Base-by-base conservation (phyloP, 768 basidiomycete species). In the Dacryopinax spathularia region DNA sequence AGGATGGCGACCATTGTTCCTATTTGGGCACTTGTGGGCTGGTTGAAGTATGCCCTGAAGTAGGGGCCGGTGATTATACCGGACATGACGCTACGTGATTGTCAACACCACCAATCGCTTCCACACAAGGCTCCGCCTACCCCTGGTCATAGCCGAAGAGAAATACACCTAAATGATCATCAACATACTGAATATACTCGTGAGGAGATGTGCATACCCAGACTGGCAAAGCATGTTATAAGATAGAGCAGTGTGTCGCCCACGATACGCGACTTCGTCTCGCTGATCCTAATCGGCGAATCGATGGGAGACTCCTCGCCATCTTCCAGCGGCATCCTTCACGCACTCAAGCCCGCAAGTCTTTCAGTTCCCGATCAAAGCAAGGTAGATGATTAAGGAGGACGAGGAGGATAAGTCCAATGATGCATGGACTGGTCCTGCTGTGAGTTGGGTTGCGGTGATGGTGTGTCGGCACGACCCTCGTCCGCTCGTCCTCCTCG, bases 1-100 rank as follows among this genome's bases (percentile, higher is more conserved):
- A 95, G 77, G 4, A 94, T 86, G n/a, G 93, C 90, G 37, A 96
- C 92, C 88, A 97, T 92, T 20, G 89, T 91, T n/a, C 91, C 93
- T 25, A 92, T 74, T 69, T 87, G 82, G 60, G 87, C 75, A 0
- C 87, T 78, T 16, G 81, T 80, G 18, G 91, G 93, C 20, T 84
- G 80, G 65, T 88, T 77, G 78, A 97, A 94, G 75, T 82, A 94
- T 62, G 84, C 82, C 67, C 79, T 82, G 75, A 91, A 91, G 73
- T 90, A 81, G 22, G 87, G 87, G 0, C 87, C 87, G 29, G 87
- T 96, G 73, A 97, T 94, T 67, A 96, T 85, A 31, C 92, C 92
- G 67, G 86, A 87, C 86, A 91, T 91, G 72, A 91, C 89, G 65
- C 89, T 90, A 70, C 22, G 48, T 36, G 13, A 68, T 68, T 72